These are phyloP conservation scores for Lentithecium fluviatile DNA, from an alignment of 495 filamentous ascomycete species.

Conservation along the genomic window DNA sequence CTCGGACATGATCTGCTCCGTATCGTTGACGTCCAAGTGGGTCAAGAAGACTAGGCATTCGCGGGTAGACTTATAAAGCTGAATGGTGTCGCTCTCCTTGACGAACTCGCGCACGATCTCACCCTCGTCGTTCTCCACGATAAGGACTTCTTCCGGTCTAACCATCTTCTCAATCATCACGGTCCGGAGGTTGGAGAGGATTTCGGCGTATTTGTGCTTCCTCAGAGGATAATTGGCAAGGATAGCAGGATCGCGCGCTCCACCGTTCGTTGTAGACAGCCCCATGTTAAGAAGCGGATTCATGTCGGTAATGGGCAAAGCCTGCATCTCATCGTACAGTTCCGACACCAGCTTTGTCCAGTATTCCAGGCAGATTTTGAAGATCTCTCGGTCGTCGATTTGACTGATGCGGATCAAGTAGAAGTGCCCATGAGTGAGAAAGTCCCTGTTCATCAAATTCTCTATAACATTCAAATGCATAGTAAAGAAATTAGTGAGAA, in stretches of 20 bases:
- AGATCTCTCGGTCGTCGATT: slow-evolving; percentile 97
- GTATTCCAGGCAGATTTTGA: slow-evolving; percentile 99
- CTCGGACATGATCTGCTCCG: slow-evolving; percentile 98
- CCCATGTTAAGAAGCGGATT: slow-evolving; percentile 82
- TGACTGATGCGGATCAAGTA: slow-evolving; percentile 97
- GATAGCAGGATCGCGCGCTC: slow-evolving; percentile 78
- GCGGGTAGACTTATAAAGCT: slow-evolving; percentile 97
- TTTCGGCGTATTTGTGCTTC: slow-evolving; percentile 95
- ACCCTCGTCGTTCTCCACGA: slow-evolving; percentile 98
- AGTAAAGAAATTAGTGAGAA: slow-evolving; percentile 92
- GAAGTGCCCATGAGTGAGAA: slow-evolving; percentile 90
- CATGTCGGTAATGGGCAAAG: slow-evolving; percentile 83
- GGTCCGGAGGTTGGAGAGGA: slow-evolving; percentile 86
- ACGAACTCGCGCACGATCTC: slow-evolving; percentile 99
- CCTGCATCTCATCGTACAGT: slow-evolving; percentile 98
- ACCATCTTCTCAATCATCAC: slow-evolving; percentile 99
- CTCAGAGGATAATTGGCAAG: slow-evolving; percentile 85
- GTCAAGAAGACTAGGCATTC: slow-evolving; percentile 98
- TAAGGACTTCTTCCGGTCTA: slow-evolving; percentile 93
- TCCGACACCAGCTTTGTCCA: slow-evolving; percentile 99
- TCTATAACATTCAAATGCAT: slow-evolving; percentile 92
- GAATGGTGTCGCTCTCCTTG: slow-evolving; percentile 98
- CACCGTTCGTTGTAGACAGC: slow-evolving; percentile 64
- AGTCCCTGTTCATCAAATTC: slow-evolving; percentile 90
- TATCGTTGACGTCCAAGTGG: slow-evolving; percentile 95